Evolutionary conservation across 2,329 filamentous ascomycete genomes (phyloP).

Genomic region (Helicocarpus griseus): DNA sequence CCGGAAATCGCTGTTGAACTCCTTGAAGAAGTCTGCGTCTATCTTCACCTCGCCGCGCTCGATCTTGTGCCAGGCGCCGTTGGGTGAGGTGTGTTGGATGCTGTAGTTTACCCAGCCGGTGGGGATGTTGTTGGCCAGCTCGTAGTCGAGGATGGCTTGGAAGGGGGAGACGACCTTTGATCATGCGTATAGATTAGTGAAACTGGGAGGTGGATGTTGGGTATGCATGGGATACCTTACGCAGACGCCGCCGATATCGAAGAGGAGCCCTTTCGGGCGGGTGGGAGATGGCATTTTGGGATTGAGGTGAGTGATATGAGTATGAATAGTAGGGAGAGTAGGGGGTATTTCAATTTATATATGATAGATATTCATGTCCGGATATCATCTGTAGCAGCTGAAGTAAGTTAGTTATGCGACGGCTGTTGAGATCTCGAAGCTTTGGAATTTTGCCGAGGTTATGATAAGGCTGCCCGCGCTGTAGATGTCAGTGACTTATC

Average conservation of each 20-base stretch:
- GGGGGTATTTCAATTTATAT: neutral
- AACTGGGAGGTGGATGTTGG: neutral
- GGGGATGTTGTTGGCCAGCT: conserved; percentile 64
- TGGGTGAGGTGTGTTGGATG: conserved; percentile 66
- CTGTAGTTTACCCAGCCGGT: conserved; percentile 85
- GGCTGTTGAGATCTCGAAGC: too few relatives aligned
- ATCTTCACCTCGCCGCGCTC: conserved; percentile 75
- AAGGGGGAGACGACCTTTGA: conserved; percentile 81
- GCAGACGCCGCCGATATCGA: conserved; percentile 95
- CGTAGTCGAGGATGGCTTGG: conserved; percentile 87
- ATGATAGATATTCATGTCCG: too few relatives aligned
- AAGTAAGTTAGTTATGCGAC: too few relatives aligned
- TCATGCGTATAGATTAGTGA: neutral
- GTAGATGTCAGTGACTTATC: too few relatives aligned
- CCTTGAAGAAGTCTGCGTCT: conserved; percentile 63
- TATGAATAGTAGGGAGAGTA: neutral
- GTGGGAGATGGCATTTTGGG: conserved; percentile 32
- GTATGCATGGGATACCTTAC: conserved; percentile 49
- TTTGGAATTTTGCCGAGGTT: conserved; percentile 6
- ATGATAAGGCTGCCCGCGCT: too few relatives aligned
- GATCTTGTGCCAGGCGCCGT: conserved; percentile 78
- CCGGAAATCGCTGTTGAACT: conserved; percentile 66
- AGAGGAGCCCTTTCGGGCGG: conserved; percentile 66
- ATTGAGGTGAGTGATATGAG: neutral
- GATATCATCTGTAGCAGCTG: too few relatives aligned